Evolutionary conservation across 2,329 filamentous ascomycete species (phyloP), one percentile per base, ranked within the genome.

Genomic region (Microsporum audouinii): DNA sequence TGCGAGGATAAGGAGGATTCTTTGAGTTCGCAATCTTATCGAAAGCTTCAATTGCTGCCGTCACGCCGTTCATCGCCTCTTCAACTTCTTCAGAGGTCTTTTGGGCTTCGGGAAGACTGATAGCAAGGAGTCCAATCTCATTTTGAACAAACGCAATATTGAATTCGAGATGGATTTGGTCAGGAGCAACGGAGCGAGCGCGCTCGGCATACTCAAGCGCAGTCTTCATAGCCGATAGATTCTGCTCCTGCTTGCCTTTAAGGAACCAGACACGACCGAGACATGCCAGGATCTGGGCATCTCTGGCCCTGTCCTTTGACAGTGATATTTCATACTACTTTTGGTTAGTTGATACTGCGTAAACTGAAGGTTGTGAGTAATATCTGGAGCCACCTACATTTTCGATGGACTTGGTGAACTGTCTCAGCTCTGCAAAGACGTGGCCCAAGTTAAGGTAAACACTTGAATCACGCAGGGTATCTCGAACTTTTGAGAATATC

Each of bases 81-180:
- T 95, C 82, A 5, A 99, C 84, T 68, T 97, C 91, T 63, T 83
- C 81, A 2, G 92, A 80, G 0, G 88, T 88, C 58, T 91, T 86
- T 70, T 91, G 85, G 4, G 83, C 83, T 71, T 96, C 89, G 3
- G 83, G 80, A 60, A 96, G 79, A 39, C 78, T 80, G 73, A 90
- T 87, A 60, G 96, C 85, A 34, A 88, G 84, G 53, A 88, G 87
- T 23, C 92, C 92, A 60, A 97, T 85, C 72, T 96, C 91, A 64
- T 96, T 95, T 71, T 97, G 94, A 33, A 97, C 89, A 70, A 96
- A 99, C 0, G 94, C 94, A 33, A 99, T 89, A 70, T 99, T 99
- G 82, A 99, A 99, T 72, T 94, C 90, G 73, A 94, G 89, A 74
- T 96, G 90, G 34, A 91, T 81, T 68, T 95, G 89, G 3, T 94